Base-by-base conservation (phyloP, 306 rosid species). In the Vachellia pachyceras region DNA sequence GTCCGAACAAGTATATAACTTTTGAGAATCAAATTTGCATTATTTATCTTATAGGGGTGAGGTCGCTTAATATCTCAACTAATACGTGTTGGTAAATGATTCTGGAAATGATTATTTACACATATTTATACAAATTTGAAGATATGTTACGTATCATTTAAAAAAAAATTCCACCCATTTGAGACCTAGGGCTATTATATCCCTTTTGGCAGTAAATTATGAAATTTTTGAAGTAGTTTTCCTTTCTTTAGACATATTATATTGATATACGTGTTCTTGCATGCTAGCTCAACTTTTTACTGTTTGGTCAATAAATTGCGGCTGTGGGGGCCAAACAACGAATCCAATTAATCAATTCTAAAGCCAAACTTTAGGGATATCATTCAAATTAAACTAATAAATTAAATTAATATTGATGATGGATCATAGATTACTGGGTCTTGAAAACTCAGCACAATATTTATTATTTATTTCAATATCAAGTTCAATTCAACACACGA, bases 291-390 rank as follows among this genome's bases (percentile, higher is more conserved):
- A 55, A 13, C 78, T 55, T 74, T 74, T 5, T 18, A 37, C 23
- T 39, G 3, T 78, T 52, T 52, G 76, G 82, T 78, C 82, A 78
- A 52, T 69, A 52, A 50, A 52, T 52, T 2, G 76, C 45, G 33
- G 82, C 82, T 1, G 14, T n/a, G 73, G 29, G 44, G 73, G 52
- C 45, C 36, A 49, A 7, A 36, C 10, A 33, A 1, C 12, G 9
- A 1, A 13, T 7, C 60, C 50, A 42, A 23, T 29, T 29, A 2
- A 44, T 1, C 46, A 63, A 11, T 1, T n/a, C 0, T 6, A 49
- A 72, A 33, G 42, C 15, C 61, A 29, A 44, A 11, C 6, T 36
- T 35, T 5, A 46, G 14, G 33, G n/a, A 22, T 7, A 49, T 47
- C 50, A 20, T 65, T 37, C 50, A 41, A 66, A 77, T 13, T 15